Conservation (phyloP, 257 asterid genomes). For the Solanum pinnatisectum region DNA sequence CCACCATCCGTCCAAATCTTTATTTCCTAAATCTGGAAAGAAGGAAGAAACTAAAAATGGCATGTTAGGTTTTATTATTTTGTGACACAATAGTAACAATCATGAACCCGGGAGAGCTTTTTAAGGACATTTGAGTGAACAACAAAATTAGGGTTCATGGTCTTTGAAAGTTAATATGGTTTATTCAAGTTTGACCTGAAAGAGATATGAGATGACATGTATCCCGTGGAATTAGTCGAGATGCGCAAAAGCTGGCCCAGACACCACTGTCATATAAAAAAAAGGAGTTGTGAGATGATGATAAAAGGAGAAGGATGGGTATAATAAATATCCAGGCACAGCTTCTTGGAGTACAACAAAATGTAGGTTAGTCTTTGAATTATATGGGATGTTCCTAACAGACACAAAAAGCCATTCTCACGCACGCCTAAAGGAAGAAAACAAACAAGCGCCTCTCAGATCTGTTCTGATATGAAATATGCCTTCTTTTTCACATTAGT, state of each 20-base stretch:
- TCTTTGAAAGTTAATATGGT: background rate
- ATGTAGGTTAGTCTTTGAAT: background rate
- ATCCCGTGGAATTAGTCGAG: background rate
- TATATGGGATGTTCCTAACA: background rate
- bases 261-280: background rate
- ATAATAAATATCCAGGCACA: background rate
- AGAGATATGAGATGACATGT: background rate
- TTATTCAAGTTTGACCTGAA: background rate
- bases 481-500: background rate
- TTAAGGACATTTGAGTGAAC: background rate
- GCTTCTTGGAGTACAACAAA: background rate
- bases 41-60: background rate
- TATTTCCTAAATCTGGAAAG: background rate
- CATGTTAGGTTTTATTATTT: background rate
- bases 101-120: background rate
- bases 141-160: background rate
- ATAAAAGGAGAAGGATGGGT: background rate
- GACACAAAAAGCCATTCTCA: background rate
- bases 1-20: background rate
- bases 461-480: background rate
- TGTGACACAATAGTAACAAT: background rate
- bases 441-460: background rate
- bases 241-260: background rate
- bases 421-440: background rate
- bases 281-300: background rate